Evolutionary conservation across 805 yeast species (phyloP).

Genomic region (Myxozyma melibiosi): DNA sequence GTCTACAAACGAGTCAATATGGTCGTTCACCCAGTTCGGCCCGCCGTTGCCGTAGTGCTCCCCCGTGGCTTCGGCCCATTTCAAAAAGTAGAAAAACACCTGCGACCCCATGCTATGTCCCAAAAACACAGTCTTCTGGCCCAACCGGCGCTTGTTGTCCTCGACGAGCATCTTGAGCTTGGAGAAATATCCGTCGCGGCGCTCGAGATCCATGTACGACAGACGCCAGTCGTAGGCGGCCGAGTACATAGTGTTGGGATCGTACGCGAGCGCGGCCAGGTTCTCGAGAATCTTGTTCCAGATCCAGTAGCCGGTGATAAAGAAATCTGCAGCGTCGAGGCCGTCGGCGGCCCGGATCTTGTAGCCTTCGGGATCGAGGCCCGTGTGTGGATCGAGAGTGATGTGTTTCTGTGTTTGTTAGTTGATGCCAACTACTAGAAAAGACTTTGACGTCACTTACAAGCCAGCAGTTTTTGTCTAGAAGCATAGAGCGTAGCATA

Average conservation of each 20-base stretch:
- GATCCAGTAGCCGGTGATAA: constrained; percentile 97
- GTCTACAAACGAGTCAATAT: constrained; percentile 79
- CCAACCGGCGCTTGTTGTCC: constrained; percentile 51
- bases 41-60: constrained; percentile 89
- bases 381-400: constrained; percentile 86
- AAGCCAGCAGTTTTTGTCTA: constrained; percentile 93
- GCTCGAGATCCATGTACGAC: constrained; percentile 83
- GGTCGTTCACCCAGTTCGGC: constrained; percentile 77
- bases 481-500: constrained; percentile 88
- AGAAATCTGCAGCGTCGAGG: constrained; percentile 94
- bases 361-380: constrained; percentile 85
- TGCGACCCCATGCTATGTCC: constrained; percentile 99
- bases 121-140: constrained; percentile 70
- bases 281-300: constrained; percentile 97
- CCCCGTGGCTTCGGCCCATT: constrained; percentile 96
- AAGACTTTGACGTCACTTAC: constrained; percentile 7
- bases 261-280: constrained; percentile 90
- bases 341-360: constrained; percentile 91
- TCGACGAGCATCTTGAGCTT: constrained; percentile 77
- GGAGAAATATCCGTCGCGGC: constrained; percentile 82
- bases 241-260: constrained; percentile 83
- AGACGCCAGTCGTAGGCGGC: constrained; percentile 98
- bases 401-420: constrained; percentile 57
- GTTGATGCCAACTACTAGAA: background rate
- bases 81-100: constrained; percentile 80